Percentiles rank a stretch among this genome's conserved stretches.
These are phyloP conservation scores for Hysterium pulicare DNA, from an alignment of 2,329 filamentous ascomycete genomes.

Conservation along the genomic window DNA sequence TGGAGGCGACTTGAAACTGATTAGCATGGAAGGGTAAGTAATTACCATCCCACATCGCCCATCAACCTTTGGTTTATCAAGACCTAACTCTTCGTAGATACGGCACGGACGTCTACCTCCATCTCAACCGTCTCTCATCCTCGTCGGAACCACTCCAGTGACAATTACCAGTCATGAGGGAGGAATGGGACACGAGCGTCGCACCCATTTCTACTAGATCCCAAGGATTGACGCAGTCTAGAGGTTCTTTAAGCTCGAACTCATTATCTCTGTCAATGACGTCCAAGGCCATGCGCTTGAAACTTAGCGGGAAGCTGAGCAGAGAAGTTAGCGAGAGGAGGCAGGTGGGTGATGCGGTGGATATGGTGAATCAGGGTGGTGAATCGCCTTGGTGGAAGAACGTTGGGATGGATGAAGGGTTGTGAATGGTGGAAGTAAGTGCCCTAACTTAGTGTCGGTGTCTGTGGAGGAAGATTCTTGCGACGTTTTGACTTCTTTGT, in stretches of 20 bases:
- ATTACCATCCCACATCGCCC: neutral
- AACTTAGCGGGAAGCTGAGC: constrained; percentile 54
- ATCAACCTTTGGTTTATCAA: constrained; percentile 11
- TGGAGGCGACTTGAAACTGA: constrained; percentile 92
- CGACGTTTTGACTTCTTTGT: constrained; percentile 1
- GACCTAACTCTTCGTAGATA: too few species aligned
- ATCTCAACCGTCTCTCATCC: constrained; percentile 91
- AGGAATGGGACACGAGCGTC: constrained; percentile 49
- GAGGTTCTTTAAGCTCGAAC: constrained; percentile 20
- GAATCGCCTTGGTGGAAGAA: constrained; percentile 46
- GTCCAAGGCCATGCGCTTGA: constrained; percentile 60
- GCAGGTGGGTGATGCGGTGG: constrained; percentile 86
- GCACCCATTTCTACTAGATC: constrained; percentile 22
- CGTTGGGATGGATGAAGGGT: constrained; percentile 49
- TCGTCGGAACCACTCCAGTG: constrained; percentile 97
- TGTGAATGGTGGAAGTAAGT: too few species aligned
- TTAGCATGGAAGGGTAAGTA: constrained; percentile 96
- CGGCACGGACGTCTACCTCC: constrained; percentile 96
- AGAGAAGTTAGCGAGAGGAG: constrained; percentile 77
- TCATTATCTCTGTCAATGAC: constrained; percentile 26
- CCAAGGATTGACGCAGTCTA: constrained; percentile 63
- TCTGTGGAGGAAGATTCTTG: neutral
- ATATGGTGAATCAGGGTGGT: constrained; percentile 54
- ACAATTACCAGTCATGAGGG: constrained; percentile 83
- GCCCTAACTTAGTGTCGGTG: neutral